phyloP scores from a whole-genome alignment of 805 yeast species.

The Ogataea pignaliae region DNA sequence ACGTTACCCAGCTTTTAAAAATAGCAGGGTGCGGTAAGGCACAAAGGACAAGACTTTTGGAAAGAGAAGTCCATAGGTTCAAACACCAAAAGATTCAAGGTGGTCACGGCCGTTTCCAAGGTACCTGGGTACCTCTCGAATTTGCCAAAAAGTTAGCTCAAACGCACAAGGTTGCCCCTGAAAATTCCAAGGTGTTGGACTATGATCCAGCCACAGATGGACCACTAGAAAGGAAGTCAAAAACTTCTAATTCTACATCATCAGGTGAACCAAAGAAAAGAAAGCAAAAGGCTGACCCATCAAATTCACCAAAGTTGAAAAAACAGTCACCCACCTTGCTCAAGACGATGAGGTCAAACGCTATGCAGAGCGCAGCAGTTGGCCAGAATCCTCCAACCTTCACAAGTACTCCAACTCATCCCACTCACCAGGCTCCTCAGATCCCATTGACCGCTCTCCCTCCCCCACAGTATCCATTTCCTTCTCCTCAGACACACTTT shows the following conservation, averaged over 20 bases:
- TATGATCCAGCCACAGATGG: conserved; percentile 46
- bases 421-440: not conserved
- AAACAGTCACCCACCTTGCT: conserved; percentile 4
- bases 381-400: conserved; percentile 14
- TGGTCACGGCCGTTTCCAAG: conserved; percentile 81
- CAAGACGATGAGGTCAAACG: not conserved
- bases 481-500: conserved; percentile 10
- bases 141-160: conserved; percentile 58
- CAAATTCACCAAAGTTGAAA: conserved; percentile 9
- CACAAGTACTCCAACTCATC: conserved; percentile 2
- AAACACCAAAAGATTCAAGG: conserved; percentile 77
- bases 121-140: conserved; percentile 77
- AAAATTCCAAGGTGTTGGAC: conserved; percentile 49
- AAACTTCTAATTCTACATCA: conserved; percentile 18
- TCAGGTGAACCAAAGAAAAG: conserved; percentile 21
- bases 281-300: conserved; percentile 30
- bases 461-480: conserved; percentile 13
- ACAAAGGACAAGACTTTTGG: conserved; percentile 70
- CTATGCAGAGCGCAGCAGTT: not conserved
- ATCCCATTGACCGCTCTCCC: not conserved
- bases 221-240: conserved; percentile 39
- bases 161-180: conserved; percentile 46
- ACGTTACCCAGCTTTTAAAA: conserved; percentile 77
- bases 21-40: conserved; percentile 77
- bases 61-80: conserved; percentile 64